A percentile compares a stretch with the other conserved stretches of the same genome.
Evolutionary conservation across 306 rosid genomes (phyloP).

Genomic region (Corylus heterophylla): DNA sequence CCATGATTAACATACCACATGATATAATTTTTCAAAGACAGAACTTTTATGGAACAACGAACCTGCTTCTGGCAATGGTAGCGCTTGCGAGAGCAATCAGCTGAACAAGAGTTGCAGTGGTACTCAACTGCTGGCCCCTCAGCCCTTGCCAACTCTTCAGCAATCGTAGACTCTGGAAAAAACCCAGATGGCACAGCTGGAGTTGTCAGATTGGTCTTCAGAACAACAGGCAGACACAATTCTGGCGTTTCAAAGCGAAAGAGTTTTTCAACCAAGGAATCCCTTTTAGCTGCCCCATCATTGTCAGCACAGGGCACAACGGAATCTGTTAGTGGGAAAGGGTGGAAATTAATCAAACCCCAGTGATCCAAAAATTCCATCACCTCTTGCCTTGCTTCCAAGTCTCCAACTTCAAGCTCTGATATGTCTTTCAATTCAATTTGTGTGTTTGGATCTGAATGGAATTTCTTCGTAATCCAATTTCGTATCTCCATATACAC

Average conservation of each 20-base stretch:
- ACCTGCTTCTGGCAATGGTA: constrained; percentile 99
- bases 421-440: constrained; percentile 71
- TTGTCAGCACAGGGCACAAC: constrained; percentile 30
- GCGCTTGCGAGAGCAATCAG: constrained; percentile 96
- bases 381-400: constrained; percentile 75
- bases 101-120: constrained; percentile 95
- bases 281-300: constrained; percentile 47
- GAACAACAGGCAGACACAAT: constrained; percentile 45
- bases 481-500: constrained; percentile 72
- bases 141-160: constrained; percentile 74
- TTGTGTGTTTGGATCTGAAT: constrained; percentile 51
- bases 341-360: constrained; percentile 95
- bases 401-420: constrained; percentile 72
- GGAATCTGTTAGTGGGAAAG: constrained; percentile 61
- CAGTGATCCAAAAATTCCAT: constrained; percentile 86
- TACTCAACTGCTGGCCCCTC: constrained; percentile 91
- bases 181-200: constrained; percentile 63
- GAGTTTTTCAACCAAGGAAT: constrained; percentile 64
- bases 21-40: not conserved
- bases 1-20: not conserved
- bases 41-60: constrained; percentile 9
- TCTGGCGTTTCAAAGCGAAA: constrained; percentile 72
- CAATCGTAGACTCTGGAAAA: constrained; percentile 72
- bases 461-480: constrained; percentile 75
- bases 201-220: constrained; percentile 48